These are phyloP conservation scores for Apiospora hydei DNA, from an alignment of 2,329 filamentous ascomycete genomes.

Conservation along the genomic window DNA sequence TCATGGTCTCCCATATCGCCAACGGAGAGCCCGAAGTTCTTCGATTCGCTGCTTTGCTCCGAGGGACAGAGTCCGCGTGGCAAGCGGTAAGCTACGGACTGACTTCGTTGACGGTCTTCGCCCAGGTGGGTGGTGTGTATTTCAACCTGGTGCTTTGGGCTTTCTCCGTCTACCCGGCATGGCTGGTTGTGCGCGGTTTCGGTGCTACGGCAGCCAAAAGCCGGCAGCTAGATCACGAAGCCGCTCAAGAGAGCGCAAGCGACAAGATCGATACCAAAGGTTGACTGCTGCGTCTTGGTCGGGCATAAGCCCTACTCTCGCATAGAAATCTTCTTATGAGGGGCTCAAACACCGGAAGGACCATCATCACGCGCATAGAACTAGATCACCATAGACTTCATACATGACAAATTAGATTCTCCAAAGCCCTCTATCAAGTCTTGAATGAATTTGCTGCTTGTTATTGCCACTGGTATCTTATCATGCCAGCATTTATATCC, in stretches of 20 bases:
- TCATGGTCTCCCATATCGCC: constrained; percentile 72
- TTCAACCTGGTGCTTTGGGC: constrained; percentile 76
- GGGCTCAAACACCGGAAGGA: not conserved
- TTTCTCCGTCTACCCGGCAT: constrained; percentile 68
- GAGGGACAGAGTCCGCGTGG: constrained; percentile 75
- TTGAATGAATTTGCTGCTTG: too few relatives aligned
- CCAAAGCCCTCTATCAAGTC: too few relatives aligned
- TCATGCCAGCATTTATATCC: too few relatives aligned
- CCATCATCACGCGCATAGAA: too few relatives aligned
- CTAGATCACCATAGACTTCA: too few relatives aligned
- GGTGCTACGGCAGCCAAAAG: constrained; percentile 41
- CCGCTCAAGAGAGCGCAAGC: not conserved
- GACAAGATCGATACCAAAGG: not conserved
- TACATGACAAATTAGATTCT: too few relatives aligned
- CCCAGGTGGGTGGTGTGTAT: constrained; percentile 70
- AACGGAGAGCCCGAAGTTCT: constrained; percentile 68
- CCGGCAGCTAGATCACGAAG: not conserved
- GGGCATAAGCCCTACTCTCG: not conserved
- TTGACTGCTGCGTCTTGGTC: not conserved
- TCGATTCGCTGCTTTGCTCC: constrained; percentile 70
- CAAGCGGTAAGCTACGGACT: constrained; percentile 77
- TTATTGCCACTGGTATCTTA: too few relatives aligned
- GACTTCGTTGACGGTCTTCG: constrained; percentile 67
- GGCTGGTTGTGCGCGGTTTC: constrained; percentile 68
- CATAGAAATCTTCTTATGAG: not conserved